phyloP scores from a whole-genome alignment of 768 basidiomycete species.

The Cystobasidium tubakii region DNA sequence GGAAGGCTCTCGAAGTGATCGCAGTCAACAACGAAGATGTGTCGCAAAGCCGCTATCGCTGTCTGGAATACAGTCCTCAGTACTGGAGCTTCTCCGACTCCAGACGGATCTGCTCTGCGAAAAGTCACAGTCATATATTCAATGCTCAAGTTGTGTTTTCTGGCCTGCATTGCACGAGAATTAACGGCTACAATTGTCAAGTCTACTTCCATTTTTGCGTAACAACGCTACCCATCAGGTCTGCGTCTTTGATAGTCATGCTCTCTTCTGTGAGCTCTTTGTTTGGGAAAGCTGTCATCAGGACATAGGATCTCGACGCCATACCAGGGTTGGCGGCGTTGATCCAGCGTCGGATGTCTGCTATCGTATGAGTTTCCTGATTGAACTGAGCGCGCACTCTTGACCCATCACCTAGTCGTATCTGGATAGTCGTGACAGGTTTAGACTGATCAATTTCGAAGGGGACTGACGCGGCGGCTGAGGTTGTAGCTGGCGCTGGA shows the following conservation, averaged over 20 bases:
- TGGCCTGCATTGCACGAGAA: too few species aligned
- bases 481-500: conserved; percentile 40
- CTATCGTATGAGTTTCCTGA: conserved; percentile 70
- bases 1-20: not conserved
- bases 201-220: conserved; percentile 60
- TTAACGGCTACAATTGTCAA: not conserved
- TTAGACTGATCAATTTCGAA: conserved; percentile 76
- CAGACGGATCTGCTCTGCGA: too few species aligned
- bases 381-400: conserved; percentile 84
- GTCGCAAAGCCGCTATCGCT: too few species aligned
- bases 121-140: too few species aligned
- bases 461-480: conserved; percentile 50
- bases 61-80: too few species aligned
- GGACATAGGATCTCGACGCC: conserved; percentile 60
- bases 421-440: conserved; percentile 83
- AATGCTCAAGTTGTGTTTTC: too few species aligned
- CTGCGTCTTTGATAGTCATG: conserved; percentile 66
- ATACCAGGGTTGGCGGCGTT: conserved; percentile 77
- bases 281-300: conserved; percentile 84
- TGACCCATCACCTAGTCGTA: conserved; percentile 79
- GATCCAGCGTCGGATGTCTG: conserved; percentile 77
- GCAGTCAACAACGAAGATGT: too few species aligned
- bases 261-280: conserved; percentile 61
- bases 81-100: too few species aligned
- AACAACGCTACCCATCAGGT: conserved; percentile 72